These are phyloP conservation scores for Tylopilus sp. DNA, from an alignment of 1,284 basidiomycete species.

Conservation along the genomic window DNA sequence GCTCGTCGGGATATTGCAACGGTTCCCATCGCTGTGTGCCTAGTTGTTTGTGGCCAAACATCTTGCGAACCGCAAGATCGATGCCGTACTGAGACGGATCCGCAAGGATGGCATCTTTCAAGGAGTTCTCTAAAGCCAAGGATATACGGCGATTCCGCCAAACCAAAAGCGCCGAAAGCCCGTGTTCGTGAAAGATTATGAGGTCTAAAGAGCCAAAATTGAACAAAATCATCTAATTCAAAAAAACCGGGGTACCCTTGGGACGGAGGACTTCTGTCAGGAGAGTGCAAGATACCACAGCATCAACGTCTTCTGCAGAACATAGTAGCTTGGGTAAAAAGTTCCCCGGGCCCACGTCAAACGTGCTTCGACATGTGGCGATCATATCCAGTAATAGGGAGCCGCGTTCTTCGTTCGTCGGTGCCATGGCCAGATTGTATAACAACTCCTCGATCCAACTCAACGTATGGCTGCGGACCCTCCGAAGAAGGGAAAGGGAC, in stretches of 20 bases:
- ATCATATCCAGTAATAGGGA: slow-evolving; percentile 37
- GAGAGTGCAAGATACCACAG: slow-evolving; percentile 50
- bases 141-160: slow-evolving; percentile 42
- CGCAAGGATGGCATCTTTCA: slow-evolving; percentile 20
- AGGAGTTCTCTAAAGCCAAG: slow-evolving; percentile 34
- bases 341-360: slow-evolving; percentile 44
- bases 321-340: slow-evolving; percentile 26
- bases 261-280: slow-evolving; percentile 18
- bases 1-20: too few species aligned
- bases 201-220: too few species aligned
- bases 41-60: slow-evolving; percentile 31
- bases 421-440: slow-evolving; percentile 36
- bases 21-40: background rate
- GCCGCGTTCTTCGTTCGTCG: too few species aligned
- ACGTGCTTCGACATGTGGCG: slow-evolving; percentile 54
- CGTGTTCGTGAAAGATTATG: too few species aligned
- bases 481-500: slow-evolving; percentile 39
- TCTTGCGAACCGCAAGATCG: slow-evolving; percentile 44
- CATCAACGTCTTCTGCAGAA: slow-evolving; percentile 39
- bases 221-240: too few species aligned
- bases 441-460: slow-evolving; percentile 29
- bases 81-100: slow-evolving; percentile 32
- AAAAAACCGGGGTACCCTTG: too few species aligned
- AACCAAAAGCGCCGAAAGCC: slow-evolving; percentile 26
- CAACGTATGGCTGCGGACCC: slow-evolving; percentile 48